Evolutionary conservation across 768 basidiomycete species (phyloP).

Genomic region (Leccinum ochraceum): DNA sequence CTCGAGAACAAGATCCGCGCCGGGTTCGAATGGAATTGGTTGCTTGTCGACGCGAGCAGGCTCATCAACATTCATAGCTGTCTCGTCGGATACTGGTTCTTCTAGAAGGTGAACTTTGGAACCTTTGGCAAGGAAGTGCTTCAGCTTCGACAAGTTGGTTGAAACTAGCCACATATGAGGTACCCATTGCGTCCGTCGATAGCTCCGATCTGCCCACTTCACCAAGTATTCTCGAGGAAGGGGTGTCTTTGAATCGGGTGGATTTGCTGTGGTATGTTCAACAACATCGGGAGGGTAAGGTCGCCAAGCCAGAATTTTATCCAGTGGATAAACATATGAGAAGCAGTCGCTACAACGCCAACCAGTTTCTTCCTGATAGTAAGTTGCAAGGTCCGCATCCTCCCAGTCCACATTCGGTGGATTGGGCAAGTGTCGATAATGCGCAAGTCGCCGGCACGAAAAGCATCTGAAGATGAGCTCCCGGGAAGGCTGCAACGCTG

Average conservation of each 20-base stretch:
- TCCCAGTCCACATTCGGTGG: slow-evolving; percentile 41
- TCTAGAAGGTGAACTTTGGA: slow-evolving; percentile 66
- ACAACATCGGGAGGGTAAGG: slow-evolving; percentile 68
- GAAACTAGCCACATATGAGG: slow-evolving; percentile 89
- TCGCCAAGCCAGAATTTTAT: slow-evolving; percentile 92
- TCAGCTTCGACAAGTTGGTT: slow-evolving; percentile 64
- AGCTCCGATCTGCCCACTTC: slow-evolving; percentile 84
- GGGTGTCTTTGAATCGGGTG: slow-evolving; percentile 52
- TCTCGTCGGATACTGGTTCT: slow-evolving; percentile 37
- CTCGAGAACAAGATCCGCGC: slow-evolving; percentile 36
- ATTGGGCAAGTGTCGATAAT: slow-evolving; percentile 71
- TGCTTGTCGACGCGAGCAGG: slow-evolving; percentile 23
- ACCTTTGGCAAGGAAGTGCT: slow-evolving; percentile 73
- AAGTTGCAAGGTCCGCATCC: slow-evolving; percentile 48
- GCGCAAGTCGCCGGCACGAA: slow-evolving; percentile 79
- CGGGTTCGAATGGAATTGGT: slow-evolving; percentile 42
- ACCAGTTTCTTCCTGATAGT: slow-evolving; percentile 54
- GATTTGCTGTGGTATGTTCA: slow-evolving; percentile 47
- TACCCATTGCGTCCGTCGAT: slow-evolving; percentile 82
- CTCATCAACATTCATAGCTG: slow-evolving; percentile 30
- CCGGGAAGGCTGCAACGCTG: slow-evolving; percentile 19
- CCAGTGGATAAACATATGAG: slow-evolving; percentile 67
- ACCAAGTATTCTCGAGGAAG: slow-evolving; percentile 92
- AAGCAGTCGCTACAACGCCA: slow-evolving; percentile 82
- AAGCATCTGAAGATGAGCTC: slow-evolving; percentile 80